Evolutionary conservation across 2,329 filamentous ascomycete species (phyloP), one percentile per base, ranked within the genome.

Genomic region (Aspergillus neotritici): DNA sequence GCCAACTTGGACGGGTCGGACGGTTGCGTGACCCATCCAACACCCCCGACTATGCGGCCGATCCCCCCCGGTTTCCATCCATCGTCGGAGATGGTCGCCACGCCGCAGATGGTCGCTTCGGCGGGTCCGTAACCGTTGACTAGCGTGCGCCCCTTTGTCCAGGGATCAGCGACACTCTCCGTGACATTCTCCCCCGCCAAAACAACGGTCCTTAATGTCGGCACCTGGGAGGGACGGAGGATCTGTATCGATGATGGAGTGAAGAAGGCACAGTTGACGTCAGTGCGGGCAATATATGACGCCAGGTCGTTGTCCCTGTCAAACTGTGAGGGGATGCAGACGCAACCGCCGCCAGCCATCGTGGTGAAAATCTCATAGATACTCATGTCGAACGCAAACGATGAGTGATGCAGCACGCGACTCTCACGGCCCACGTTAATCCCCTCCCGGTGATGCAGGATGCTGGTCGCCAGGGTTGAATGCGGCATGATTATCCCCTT

Each of bases 211-310:
- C 56, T 57, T 4, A 71, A 43, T 3, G 49, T 51, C 3, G 64
- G 67, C 1, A 70, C 57, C 1, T 64, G 56, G 2, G 46, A 40
- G 0, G 65, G 66, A 7, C 54, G 47, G 2, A 71, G 42, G 4
- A 65, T 43, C 11, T 52, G 46, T 0, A 76, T 75, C 11, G 80
- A 64, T 0, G 74, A 64, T 0, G 76, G 71, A 0, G 78, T 81
- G 56, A 81, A 69, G 54, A 76, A 74, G 1, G 67, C 71, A 68
- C 67, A 71, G 16, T 66, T 71, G 14, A 71, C 69, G 7, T 67
- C 56, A 61, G 73, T 70, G 0, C 60, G 40, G 33, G 63, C 50
- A 3, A 56, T 61, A 1, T 14, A 33, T 9, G 41, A 38, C 2
- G 66, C 47, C n/a, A 66, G 58, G 1, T 71, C 65, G 46, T 72